A percentile compares a stretch with the other conserved stretches of the same genome.
Evolutionary conservation across 306 rosid species (phyloP).

Genomic region (Vicia faba): DNA sequence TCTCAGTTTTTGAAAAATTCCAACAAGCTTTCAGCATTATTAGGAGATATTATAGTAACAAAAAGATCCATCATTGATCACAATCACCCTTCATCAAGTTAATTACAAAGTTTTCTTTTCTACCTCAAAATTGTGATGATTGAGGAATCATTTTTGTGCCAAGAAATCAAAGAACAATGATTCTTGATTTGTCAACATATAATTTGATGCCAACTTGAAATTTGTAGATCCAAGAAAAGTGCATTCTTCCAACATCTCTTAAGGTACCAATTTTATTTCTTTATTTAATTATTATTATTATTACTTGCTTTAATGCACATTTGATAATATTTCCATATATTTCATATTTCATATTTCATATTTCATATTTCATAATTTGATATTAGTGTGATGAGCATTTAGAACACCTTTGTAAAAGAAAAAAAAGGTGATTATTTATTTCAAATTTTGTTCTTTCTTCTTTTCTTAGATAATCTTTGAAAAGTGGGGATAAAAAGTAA

Average conservation of each 20-base stretch:
- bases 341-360: background rate
- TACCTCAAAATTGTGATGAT: background rate
- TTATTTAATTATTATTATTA: background rate
- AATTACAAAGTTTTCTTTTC: background rate
- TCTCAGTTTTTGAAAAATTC: background rate
- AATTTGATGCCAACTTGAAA: slow-evolving; percentile 7
- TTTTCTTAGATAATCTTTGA: slow-evolving; percentile 4
- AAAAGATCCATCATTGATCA: slow-evolving; percentile 4
- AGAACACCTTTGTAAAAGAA: background rate
- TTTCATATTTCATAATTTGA: slow-evolving; percentile 9
- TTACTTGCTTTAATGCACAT: background rate
- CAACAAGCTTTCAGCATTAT: slow-evolving; percentile 1
- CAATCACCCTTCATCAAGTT: background rate
- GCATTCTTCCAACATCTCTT: background rate
- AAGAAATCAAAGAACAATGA: background rate
- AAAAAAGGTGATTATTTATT: slow-evolving; percentile 9
- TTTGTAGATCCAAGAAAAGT: slow-evolving; percentile 2
- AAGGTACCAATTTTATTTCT: background rate
- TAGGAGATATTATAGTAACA: slow-evolving; percentile 3
- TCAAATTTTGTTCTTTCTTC: background rate
- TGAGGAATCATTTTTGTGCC: background rate
- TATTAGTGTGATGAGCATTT: background rate
- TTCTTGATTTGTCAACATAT: slow-evolving; percentile 10
- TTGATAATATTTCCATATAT: background rate
- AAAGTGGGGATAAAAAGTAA: slow-evolving; percentile 6